phyloP scores from a whole-genome alignment of 176 grass and related monocot genomes.

The Saccharum spontaneum region DNA sequence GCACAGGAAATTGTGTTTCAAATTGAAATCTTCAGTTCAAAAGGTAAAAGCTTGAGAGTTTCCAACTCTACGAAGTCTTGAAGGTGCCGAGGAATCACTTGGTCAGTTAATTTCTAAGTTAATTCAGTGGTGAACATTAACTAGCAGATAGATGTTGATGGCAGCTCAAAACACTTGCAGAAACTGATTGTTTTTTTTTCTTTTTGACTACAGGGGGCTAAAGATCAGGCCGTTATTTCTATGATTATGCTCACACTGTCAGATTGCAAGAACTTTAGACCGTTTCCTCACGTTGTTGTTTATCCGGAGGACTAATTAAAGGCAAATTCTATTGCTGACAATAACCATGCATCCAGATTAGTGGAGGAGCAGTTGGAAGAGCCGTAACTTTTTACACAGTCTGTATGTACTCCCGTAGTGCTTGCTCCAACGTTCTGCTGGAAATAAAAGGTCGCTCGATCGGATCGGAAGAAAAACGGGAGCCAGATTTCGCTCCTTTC shows the following conservation, averaged over 20 bases:
- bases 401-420: not conserved
- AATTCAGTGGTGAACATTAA: not conserved
- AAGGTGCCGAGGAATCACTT: not conserved
- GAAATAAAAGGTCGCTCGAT: not conserved
- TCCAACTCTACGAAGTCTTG: not conserved
- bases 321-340: not conserved
- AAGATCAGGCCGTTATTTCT: not conserved
- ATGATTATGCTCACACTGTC: not conserved
- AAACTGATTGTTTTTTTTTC: not conserved
- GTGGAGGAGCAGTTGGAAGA: conserved; percentile 24
- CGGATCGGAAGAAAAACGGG: not conserved
- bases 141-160: not conserved
- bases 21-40: not conserved
- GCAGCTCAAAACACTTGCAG: not conserved
- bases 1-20: not conserved
- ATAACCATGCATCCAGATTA: not conserved
- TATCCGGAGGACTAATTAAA: not conserved
- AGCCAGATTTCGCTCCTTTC: not conserved
- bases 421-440: not conserved
- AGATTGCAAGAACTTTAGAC: conserved; percentile 20
- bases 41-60: too few relatives aligned
- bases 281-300: not conserved
- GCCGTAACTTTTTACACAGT: not conserved
- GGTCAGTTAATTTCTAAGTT: not conserved
- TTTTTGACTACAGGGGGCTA: not conserved